Evolutionary conservation across 2,329 filamentous ascomycete species (phyloP).

Genomic region (Pseudogymnoascus sp.): DNA sequence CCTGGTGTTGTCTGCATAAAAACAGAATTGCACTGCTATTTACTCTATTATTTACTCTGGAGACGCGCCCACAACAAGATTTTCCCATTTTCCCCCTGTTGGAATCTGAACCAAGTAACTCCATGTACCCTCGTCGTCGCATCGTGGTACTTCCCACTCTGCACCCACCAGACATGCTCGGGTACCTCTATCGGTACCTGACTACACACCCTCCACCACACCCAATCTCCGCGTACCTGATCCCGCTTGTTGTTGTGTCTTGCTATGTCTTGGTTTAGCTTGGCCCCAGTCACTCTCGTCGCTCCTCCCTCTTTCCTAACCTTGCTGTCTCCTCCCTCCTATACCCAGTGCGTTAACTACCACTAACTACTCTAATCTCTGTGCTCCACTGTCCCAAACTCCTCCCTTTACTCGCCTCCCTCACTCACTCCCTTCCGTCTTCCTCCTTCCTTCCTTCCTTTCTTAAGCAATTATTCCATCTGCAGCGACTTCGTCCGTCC

Average conservation of each 20-base stretch:
- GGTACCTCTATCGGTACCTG: not conserved
- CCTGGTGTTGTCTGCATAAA: not conserved
- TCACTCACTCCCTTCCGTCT: not conserved
- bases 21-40: not conserved
- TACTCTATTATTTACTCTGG: not conserved
- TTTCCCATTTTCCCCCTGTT: not conserved
- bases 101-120: not conserved
- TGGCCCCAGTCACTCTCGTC: not conserved
- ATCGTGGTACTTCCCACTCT: not conserved
- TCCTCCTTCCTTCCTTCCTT: not conserved
- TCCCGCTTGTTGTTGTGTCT: not conserved
- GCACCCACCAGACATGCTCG: not conserved
- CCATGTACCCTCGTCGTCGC: not conserved
- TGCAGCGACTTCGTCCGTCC: not conserved
- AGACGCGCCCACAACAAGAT: not conserved
- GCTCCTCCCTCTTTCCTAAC: not conserved
- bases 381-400: not conserved
- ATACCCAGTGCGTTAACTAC: not conserved
- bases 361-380: not conserved
- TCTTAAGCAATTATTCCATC: not conserved
- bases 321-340: not conserved
- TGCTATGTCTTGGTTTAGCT: not conserved
- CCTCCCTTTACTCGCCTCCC: not conserved
- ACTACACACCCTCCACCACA: not conserved
- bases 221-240: not conserved